Evolutionary conservation across 1,139 yeast genomes (phyloP), one percentile per base, ranked within the genome.

Genomic region (Geotrichum histeridarum): DNA sequence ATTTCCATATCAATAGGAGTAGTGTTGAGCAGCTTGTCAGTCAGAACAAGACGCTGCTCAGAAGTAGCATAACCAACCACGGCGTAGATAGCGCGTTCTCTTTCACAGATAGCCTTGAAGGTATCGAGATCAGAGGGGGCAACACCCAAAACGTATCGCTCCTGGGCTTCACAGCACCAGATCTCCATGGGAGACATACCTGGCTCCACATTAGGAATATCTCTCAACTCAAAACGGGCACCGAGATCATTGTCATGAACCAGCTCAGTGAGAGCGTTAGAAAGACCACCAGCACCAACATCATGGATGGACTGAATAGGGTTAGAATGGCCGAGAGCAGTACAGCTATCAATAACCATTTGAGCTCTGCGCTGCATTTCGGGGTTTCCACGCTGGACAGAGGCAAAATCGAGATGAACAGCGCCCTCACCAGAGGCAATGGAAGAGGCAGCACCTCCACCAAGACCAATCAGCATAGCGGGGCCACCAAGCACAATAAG

Each of bases 151-250:
- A 94, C 99, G 67, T 91, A 94, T 71, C 99, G 83, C 72, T 94
- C 99, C 74, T 94, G 99, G 5, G 99, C 94, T 73, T 94, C 99
- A 66, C 95, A 91, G 80, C 99, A 94, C 99, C 99, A 94, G 63
- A 94, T 90, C 75, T 94, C 99, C 96, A 93, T 88, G 54, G 99
- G 98, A 8, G 98, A 91, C 98, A 94, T 90, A 56, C 98, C 96
- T 49, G 96, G 96, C 71, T 94, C 99, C 61, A 90, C 80, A 39
- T 91, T 84, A 56, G 95, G 81, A 55, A 94, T 85, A 56, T 91
- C 87, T 73, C 99, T 84, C 60, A 94, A 79, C 70, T 94, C 97
- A 62, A 94, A 93, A 61, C 71, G 78, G 42, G 97, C 99, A 70
- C 99, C 99, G 59, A 94, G 79, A 61, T 86, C 95, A 69, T 93